These are phyloP conservation scores for Hypomyces perniciosus DNA, from an alignment of 2,329 filamentous ascomycete species.

Conservation along the genomic window DNA sequence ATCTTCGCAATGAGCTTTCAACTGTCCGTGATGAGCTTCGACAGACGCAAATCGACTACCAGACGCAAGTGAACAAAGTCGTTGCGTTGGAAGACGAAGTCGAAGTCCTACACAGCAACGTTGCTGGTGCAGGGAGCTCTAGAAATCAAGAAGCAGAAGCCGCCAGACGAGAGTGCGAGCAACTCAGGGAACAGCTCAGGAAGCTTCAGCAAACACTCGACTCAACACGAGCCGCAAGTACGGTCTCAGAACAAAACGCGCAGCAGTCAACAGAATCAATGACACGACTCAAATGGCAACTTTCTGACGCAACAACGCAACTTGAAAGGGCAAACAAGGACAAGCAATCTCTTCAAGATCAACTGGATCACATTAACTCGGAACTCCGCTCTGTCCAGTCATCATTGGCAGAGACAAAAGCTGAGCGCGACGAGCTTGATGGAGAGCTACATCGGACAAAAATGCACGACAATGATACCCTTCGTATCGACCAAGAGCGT, in stretches of 20 bases:
- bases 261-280: slow-evolving; percentile 37
- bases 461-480: slow-evolving; percentile 52
- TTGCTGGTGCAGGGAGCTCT: background rate
- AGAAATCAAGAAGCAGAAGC: slow-evolving; percentile 14
- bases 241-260: slow-evolving; percentile 27
- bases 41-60: slow-evolving; percentile 58
- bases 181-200: slow-evolving; percentile 32
- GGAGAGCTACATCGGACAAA: slow-evolving; percentile 51
- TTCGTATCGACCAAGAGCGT: slow-evolving; percentile 61
- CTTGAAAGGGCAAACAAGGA: slow-evolving; percentile 53
- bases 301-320: slow-evolving; percentile 53
- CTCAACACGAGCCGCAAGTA: slow-evolving; percentile 23
- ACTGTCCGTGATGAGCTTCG: slow-evolving; percentile 63
- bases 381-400: slow-evolving; percentile 55
- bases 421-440: slow-evolving; percentile 62
- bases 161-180: slow-evolving; percentile 23
- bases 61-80: slow-evolving; percentile 57
- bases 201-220: slow-evolving; percentile 23
- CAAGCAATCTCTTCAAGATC: slow-evolving; percentile 57
- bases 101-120: slow-evolving; percentile 56
- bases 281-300: slow-evolving; percentile 48
- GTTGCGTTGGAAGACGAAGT: slow-evolving; percentile 69
- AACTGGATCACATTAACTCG: slow-evolving; percentile 51
- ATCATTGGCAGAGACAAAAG: slow-evolving; percentile 52
- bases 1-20: slow-evolving; percentile 60